Evolutionary conservation across 768 basidiomycete species (phyloP), one percentile per base, ranked within the genome.

Genomic region (Naganishia onofrii): DNA sequence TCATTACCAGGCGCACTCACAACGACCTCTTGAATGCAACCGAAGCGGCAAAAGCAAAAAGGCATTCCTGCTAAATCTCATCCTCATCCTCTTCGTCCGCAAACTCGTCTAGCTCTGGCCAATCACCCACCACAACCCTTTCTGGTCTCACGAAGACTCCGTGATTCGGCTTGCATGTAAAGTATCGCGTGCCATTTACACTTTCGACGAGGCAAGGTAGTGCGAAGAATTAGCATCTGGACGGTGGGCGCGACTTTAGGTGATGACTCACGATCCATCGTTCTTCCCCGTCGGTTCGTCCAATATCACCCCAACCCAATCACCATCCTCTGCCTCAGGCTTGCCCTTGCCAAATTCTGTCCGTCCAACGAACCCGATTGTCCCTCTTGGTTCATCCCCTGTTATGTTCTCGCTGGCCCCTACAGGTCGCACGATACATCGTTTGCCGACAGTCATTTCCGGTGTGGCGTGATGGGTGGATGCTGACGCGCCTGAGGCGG

Each of bases 231-330:
- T 3, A 26, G 48, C 48, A 46, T 23, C 12, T 23, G 19, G 21
- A 8, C 19, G 1, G 48, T n/a, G 21, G 3, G 53, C 9, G 12
- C 36, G 36, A 34, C 44, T 36, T 26, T 26, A 17, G 28, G 65
- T 17, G 44, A n/a, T n/a, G 28, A 87, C 93, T 82, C 78, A 95
- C 93, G 88, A 88, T 74, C 95, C 95, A 79, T 97, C 90, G 72
- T 94, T 93, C 83, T 94, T 97, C 13, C 95, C 95, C 28, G 92
- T 84, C 3, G 95, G 94, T 75, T 98, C 95, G 77, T 98, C 95
- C 76, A 93, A 91, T 79, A 95, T 92, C 23, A 98, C 84, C 0
- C 95, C 95, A 0, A 97, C 86, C 94, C 94, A 98, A 0, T 87
- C 74, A 0, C 80, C 80, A 0, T 89, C 87, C 3, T 81, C 77